Evolutionary conservation across 257 asterid genomes (phyloP).

Genomic region (Buddleja alternifolia): DNA sequence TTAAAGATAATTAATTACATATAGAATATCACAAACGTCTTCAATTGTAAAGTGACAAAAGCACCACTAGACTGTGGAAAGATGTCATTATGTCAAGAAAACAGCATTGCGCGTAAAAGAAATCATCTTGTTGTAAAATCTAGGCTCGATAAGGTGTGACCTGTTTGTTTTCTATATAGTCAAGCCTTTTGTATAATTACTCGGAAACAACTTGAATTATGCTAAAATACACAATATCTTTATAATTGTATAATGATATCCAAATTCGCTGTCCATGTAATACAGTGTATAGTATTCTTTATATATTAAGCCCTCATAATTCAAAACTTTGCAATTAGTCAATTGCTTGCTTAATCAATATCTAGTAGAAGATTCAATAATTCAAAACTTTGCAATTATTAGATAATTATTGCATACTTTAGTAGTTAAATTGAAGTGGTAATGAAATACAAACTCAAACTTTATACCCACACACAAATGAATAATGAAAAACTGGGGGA

Average conservation of each 20-base stretch:
- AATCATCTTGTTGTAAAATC: not conserved
- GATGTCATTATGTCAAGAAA: not conserved
- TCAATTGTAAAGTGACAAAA: not conserved
- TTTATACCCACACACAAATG: not conserved
- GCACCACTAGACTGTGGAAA: not conserved
- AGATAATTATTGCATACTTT: not conserved
- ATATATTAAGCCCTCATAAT: not conserved
- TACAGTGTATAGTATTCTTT: not conserved
- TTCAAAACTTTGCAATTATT: not conserved
- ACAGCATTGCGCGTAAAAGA: not conserved
- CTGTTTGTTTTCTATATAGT: not conserved
- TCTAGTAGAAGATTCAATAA: not conserved
- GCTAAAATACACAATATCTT: not conserved
- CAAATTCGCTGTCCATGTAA: not conserved
- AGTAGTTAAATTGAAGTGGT: not conserved
- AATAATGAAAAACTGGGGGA: not conserved
- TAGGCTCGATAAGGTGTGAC: not conserved
- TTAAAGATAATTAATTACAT: not conserved
- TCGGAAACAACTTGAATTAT: not conserved
- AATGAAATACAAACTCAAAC: not conserved
- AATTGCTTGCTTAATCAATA: not conserved
- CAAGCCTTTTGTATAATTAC: not conserved
- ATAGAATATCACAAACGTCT: not conserved
- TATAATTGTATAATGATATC: not conserved
- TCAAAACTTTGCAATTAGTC: not conserved